These are phyloP conservation scores for Penicillium steckii DNA, from an alignment of 495 filamentous ascomycete genomes.

Conservation along the genomic window DNA sequence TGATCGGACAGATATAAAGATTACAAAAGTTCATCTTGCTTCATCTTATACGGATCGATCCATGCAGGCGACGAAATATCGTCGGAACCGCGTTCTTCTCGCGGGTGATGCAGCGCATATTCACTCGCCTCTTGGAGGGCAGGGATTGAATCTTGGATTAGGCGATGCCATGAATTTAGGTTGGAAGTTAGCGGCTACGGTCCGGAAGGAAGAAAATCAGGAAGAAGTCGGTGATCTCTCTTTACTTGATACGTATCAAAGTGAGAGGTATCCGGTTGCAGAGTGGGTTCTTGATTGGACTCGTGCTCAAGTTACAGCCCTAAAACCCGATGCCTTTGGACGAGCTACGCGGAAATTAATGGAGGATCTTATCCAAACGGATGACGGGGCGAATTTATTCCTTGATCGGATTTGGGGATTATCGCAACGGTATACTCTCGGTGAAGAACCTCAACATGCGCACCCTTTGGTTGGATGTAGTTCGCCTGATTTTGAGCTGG, in stretches of 20 bases:
- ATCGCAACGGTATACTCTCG: conserved; percentile 25
- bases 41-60: conserved; percentile 30
- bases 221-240: conserved; percentile 15
- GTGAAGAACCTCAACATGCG: not conserved
- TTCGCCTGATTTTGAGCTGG: conserved; percentile 28
- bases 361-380: conserved; percentile 22
- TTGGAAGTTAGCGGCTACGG: conserved; percentile 46
- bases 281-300: conserved; percentile 31
- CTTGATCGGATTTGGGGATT: conserved; percentile 31
- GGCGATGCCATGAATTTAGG: conserved; percentile 49
- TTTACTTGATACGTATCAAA: conserved; percentile 31
- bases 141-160: conserved; percentile 50
- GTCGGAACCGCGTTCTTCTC: conserved; percentile 37
- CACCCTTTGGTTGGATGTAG: conserved; percentile 29
- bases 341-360: conserved; percentile 17
- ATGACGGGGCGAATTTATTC: conserved; percentile 28
- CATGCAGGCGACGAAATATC: conserved; percentile 23
- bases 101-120: conserved; percentile 52
- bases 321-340: conserved; percentile 20
- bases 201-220: conserved; percentile 10
- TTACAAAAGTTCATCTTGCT: conserved; percentile 22
- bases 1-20: conserved; percentile 15
- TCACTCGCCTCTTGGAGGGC: conserved; percentile 44
- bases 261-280: conserved; percentile 29
- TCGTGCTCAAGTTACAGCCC: conserved; percentile 15